Evolutionary conservation across 441 rosid species (phyloP).

Genomic region (Pelargonium fulgidum): DNA sequence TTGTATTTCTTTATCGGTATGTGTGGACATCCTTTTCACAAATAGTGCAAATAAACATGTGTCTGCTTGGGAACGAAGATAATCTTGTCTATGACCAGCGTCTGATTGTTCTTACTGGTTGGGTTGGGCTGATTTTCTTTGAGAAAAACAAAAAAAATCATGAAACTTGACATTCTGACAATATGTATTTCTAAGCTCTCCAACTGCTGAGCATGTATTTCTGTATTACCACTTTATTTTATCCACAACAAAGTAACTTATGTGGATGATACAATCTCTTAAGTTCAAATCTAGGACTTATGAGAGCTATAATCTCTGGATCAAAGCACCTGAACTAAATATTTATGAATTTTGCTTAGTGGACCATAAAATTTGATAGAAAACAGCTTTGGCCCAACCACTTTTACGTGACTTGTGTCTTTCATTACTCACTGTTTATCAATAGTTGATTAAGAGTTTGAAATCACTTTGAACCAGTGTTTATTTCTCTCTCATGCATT

Average conservation of each 20-base stretch:
- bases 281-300: not conserved
- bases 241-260: not conserved
- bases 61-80: not conserved
- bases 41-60: not conserved
- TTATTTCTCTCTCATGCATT: slow-evolving; percentile 13
- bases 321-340: slow-evolving; percentile 1
- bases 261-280: not conserved
- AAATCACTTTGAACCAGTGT: not conserved
- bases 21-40: slow-evolving; percentile 12
- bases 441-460: not conserved
- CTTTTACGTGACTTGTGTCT: not conserved
- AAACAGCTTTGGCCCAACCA: not conserved
- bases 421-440: not conserved
- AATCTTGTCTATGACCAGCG: not conserved
- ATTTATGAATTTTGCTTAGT: slow-evolving; percentile 10
- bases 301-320: not conserved
- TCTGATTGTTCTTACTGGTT: slow-evolving; percentile 3
- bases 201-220: not conserved
- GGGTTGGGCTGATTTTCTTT: too few relatives aligned
- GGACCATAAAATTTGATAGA: not conserved
- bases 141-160: too few relatives aligned
- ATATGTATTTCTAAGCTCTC: slow-evolving; percentile 10
- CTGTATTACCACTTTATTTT: not conserved
- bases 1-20: slow-evolving; percentile 85
- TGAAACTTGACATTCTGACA: not conserved